A percentile compares a stretch with the other conserved stretches of the same genome.
Conservation (phyloP, 2,329 filamentous ascomycete species). For the Ophiostoma piceae region DNA sequence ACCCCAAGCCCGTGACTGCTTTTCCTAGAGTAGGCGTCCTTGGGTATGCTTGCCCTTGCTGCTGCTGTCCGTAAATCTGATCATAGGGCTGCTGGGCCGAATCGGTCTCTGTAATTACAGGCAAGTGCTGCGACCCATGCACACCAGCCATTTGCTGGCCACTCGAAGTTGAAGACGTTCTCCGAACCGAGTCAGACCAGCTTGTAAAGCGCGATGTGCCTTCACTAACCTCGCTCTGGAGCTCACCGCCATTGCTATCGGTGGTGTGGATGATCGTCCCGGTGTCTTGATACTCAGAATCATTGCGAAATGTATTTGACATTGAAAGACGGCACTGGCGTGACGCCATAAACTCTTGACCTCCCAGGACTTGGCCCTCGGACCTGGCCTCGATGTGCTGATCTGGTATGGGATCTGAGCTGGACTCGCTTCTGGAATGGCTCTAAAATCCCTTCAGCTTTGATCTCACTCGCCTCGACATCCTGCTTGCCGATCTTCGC, state of each 20-base stretch:
- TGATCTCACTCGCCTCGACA: slow-evolving; percentile 24
- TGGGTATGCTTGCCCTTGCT: neutral
- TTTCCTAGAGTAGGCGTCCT: neutral
- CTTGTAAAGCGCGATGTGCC: slow-evolving; percentile 27
- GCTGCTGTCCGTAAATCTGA: neutral
- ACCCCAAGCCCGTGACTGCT: neutral
- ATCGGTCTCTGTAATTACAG: slow-evolving; percentile 20
- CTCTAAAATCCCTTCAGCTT: slow-evolving; percentile 25
- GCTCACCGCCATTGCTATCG: neutral
- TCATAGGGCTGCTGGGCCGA: neutral
- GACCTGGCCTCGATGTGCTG: slow-evolving; percentile 48
- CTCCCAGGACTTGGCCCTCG: slow-evolving; percentile 22
- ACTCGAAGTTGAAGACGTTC: slow-evolving; percentile 19
- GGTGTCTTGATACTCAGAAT: slow-evolving; percentile 15
- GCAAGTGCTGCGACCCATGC: slow-evolving; percentile 5
- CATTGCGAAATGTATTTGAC: slow-evolving; percentile 21
- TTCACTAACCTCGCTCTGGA: slow-evolving; percentile 17
- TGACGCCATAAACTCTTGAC: slow-evolving; percentile 25
- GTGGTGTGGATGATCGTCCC: slow-evolving; percentile 15
- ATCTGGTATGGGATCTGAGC: slow-evolving; percentile 31
- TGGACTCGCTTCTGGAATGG: slow-evolving; percentile 23
- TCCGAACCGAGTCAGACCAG: slow-evolving; percentile 25
- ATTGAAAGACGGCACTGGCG: neutral
- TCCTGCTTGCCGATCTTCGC: slow-evolving; percentile 25
- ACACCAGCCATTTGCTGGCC: neutral